Conservation (phyloP, 2,329 filamentous ascomycete species). For the Neurospora crassa region DNA sequence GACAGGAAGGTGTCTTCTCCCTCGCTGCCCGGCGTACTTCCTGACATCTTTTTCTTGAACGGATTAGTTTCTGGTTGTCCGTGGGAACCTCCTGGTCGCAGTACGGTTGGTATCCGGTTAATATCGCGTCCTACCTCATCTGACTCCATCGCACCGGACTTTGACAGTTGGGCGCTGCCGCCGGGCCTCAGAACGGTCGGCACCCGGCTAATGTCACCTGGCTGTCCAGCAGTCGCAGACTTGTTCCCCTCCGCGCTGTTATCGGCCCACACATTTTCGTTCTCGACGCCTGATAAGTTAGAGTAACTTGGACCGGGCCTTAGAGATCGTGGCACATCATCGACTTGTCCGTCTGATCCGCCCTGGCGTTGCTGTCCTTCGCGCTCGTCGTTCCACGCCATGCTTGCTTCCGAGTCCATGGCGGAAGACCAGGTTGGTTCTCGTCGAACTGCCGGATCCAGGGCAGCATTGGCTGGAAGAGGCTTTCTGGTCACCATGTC, state of each 20-base stretch:
- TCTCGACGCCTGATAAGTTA: slow-evolving; percentile 19
- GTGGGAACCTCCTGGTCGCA: slow-evolving; percentile 21
- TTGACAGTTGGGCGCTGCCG: slow-evolving; percentile 1
- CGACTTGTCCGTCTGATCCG: slow-evolving; percentile 2
- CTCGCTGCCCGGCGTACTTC: slow-evolving; percentile 4
- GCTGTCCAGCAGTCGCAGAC: background rate
- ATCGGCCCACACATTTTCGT: slow-evolving; percentile 28
- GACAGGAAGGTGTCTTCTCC: background rate
- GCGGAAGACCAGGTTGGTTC: slow-evolving; percentile 21
- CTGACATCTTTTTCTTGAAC: slow-evolving; percentile 37
- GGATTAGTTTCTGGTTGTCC: slow-evolving; percentile 37
- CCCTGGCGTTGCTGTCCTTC: slow-evolving; percentile 4
- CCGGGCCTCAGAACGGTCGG: slow-evolving; percentile 16
- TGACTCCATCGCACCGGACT: slow-evolving; percentile 3
- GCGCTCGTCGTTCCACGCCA: slow-evolving; percentile 20
- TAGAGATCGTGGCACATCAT: slow-evolving; percentile 23
- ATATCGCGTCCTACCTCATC: slow-evolving; percentile 8
- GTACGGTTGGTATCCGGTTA: slow-evolving; percentile 22
- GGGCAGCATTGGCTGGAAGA: slow-evolving; percentile 20
- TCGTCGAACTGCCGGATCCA: slow-evolving; percentile 21
- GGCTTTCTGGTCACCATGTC: slow-evolving; percentile 34
- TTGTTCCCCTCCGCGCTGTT: background rate
- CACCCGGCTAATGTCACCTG: slow-evolving; percentile 7
- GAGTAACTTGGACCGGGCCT: slow-evolving; percentile 22
- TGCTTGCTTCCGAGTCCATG: slow-evolving; percentile 24